Evolutionary conservation across 495 filamentous ascomycete genomes (phyloP).

Genomic region (Trichoderma virens): DNA sequence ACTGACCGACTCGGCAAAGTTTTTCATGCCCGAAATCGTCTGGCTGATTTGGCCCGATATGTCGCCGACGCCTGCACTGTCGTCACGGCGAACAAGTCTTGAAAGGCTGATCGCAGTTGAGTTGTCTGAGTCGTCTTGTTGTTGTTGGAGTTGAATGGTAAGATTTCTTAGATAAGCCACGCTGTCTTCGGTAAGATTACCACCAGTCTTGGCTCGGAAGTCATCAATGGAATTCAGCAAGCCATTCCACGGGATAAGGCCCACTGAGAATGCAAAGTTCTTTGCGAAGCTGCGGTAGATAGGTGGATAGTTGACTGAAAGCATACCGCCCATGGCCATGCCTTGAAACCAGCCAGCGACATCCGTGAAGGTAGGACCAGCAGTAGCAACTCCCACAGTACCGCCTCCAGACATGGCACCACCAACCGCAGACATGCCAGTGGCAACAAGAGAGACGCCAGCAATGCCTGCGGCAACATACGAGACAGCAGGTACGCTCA

Average conservation of each 20-base stretch:
- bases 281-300: slow-evolving; percentile 82
- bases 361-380: slow-evolving; percentile 79
- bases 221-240: slow-evolving; percentile 81
- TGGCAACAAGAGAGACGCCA: slow-evolving; percentile 71
- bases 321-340: slow-evolving; percentile 91
- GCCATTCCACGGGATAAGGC: slow-evolving; percentile 69
- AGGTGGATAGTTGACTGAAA: slow-evolving; percentile 77
- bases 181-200: slow-evolving; percentile 73
- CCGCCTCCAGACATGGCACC: slow-evolving; percentile 44
- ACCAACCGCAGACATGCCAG: slow-evolving; percentile 62
- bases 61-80: slow-evolving; percentile 18
- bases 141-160: slow-evolving; percentile 55
- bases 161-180: slow-evolving; percentile 66
- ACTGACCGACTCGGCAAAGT: slow-evolving; percentile 65
- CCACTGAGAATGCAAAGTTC: slow-evolving; percentile 91
- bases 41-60: slow-evolving; percentile 25
- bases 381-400: slow-evolving; percentile 49
- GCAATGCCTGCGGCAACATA: slow-evolving; percentile 83
- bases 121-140: slow-evolving; percentile 17
- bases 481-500: slow-evolving; percentile 63
- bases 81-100: slow-evolving; percentile 27
- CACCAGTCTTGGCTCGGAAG: slow-evolving; percentile 74
- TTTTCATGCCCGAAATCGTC: slow-evolving; percentile 61
- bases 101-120: slow-evolving; percentile 24
- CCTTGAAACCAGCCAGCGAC: slow-evolving; percentile 88